A percentile compares a stretch with the other conserved stretches of the same genome.
Evolutionary conservation across 78 protist genomes (phyloP).

Genomic region (Emiliania huxleyi): DNA sequence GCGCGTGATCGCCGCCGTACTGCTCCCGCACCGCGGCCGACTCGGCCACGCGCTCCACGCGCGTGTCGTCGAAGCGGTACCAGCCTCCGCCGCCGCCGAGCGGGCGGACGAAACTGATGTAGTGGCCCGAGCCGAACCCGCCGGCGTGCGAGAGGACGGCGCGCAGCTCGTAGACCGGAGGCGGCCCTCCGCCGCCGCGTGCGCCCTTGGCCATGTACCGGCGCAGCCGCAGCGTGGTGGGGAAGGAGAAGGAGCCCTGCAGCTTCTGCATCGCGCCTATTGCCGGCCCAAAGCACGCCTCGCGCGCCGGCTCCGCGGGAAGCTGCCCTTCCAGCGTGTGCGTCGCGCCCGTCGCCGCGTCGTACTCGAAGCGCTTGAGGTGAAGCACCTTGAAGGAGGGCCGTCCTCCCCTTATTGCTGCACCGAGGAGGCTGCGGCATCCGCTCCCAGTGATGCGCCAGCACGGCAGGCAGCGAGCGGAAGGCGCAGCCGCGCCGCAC

Average conservation of each 20-base stretch:
- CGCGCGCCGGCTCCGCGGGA: no score
- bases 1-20: not conserved
- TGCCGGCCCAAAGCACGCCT: no score
- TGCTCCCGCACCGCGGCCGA: not conserved
- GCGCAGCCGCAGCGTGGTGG: not conserved
- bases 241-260: not conserved
- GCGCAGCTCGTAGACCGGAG: not conserved
- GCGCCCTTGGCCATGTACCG: not conserved
- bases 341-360: not conserved
- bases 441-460: no score
- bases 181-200: not conserved
- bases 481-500: not conserved
- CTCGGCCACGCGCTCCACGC: not conserved
- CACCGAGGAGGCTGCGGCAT: no score
- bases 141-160: not conserved
- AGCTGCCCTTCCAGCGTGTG: not conserved
- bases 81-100: not conserved
- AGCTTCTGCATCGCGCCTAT: not conserved
- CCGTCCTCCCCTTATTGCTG: no score
- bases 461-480: not conserved
- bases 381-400: no score
- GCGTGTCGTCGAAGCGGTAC: not conserved
- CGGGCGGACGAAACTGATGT: not conserved
- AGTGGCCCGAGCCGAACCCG: not conserved
- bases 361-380: not conserved